These are phyloP conservation scores for Xylariaceae sp. DNA, from an alignment of 2,329 filamentous ascomycete genomes.

Conservation along the genomic window DNA sequence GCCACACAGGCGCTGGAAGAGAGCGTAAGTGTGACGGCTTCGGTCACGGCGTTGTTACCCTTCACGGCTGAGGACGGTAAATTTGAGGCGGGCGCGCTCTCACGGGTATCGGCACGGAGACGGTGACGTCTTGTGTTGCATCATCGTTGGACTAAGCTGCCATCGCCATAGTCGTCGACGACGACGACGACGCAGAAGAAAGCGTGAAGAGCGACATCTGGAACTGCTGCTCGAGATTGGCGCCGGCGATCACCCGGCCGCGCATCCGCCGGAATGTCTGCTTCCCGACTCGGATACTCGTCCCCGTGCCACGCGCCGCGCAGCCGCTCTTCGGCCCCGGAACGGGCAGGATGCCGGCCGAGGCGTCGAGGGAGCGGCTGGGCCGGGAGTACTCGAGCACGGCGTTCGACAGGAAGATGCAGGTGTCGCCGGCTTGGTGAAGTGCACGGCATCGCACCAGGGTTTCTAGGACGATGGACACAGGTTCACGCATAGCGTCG, in stretches of 20 bases:
- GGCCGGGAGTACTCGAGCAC: conserved; percentile 10
- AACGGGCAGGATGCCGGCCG: conserved; percentile 10
- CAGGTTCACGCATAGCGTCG: conserved; percentile 12
- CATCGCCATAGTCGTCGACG: too few relatives aligned
- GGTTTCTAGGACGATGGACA: conserved; percentile 22
- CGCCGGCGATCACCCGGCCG: conserved; percentile 11
- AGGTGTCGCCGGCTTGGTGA: conserved; percentile 11
- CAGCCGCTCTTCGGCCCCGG: conserved; percentile 20
- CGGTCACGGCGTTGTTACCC: background rate
- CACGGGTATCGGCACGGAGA: conserved; percentile 9
- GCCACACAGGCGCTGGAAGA: conserved; percentile 39
- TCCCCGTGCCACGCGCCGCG: conserved; percentile 14
- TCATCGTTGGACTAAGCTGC: too few relatives aligned
- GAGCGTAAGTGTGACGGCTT: background rate
- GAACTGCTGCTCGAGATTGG: conserved; percentile 24
- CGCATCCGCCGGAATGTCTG: conserved; percentile 15
- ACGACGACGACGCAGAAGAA: too few relatives aligned
- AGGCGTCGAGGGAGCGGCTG: conserved; percentile 16
- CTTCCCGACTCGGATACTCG: conserved; percentile 1
- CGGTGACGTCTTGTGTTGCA: background rate
- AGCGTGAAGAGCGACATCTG: conserved; percentile 11
- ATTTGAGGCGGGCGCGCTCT: background rate
- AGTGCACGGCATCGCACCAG: conserved; percentile 23
- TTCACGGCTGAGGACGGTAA: background rate
- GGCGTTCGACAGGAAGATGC: conserved; percentile 13